Conservation (phyloP, 768 basidiomycete species). For the Hericium rajendrae region DNA sequence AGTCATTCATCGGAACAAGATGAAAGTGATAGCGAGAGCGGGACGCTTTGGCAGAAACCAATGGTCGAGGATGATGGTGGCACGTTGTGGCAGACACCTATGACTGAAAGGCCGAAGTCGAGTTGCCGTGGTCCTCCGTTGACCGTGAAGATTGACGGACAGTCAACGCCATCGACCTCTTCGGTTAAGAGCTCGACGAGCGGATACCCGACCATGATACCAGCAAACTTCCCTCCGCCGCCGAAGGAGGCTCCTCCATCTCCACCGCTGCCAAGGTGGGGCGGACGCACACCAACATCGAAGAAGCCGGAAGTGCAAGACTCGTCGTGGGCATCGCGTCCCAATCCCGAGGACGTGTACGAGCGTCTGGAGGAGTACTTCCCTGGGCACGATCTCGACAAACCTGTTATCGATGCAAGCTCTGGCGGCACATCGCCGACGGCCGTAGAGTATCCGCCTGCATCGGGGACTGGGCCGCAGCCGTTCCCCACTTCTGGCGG, state of each 20-base stretch:
- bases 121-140: conserved; percentile 12
- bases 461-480: conserved; percentile 22
- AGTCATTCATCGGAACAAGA: conserved; percentile 23
- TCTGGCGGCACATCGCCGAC: conserved; percentile 77
- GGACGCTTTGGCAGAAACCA: conserved; percentile 38
- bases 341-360: conserved; percentile 86
- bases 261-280: conserved; percentile 11
- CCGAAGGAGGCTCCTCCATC: conserved; percentile 18
- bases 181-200: conserved; percentile 7
- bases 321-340: conserved; percentile 82
- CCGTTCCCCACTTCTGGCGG: background rate
- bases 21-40: conserved; percentile 40
- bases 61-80: conserved; percentile 20
- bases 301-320: conserved; percentile 44
- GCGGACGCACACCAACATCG: conserved; percentile 17
- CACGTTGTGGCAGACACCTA: background rate
- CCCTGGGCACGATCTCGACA: conserved; percentile 92
- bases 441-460: conserved; percentile 37
- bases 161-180: conserved; percentile 18
- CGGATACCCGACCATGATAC: conserved; percentile 27
- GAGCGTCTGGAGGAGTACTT: conserved; percentile 92
- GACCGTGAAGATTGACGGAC: conserved; percentile 13
- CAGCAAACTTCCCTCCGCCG: conserved; percentile 16
- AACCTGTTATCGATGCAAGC: conserved; percentile 84
- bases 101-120: conserved; percentile 3